Conservation (phyloP, 2,329 filamentous ascomycete species). For the Aspergillus aculeatinus region DNA sequence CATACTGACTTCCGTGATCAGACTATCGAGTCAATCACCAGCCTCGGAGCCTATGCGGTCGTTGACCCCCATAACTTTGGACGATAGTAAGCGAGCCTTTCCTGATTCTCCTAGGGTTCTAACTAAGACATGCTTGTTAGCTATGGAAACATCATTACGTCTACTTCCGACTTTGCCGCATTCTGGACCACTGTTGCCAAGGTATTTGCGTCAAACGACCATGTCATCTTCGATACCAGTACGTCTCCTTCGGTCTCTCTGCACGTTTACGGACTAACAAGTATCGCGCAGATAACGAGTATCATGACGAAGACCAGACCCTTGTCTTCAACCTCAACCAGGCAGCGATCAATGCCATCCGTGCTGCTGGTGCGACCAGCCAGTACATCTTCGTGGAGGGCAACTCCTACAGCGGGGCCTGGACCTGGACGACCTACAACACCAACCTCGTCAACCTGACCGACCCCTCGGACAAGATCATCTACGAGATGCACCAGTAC, state of each 20-base stretch:
- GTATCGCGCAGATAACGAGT: slow-evolving; percentile 57
- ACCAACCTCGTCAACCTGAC: slow-evolving; percentile 49
- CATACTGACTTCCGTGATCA: slow-evolving; percentile 6
- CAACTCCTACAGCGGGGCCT: slow-evolving; percentile 49
- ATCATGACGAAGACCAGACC: slow-evolving; percentile 60
- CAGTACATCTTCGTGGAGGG: slow-evolving; percentile 62
- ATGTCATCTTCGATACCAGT: slow-evolving; percentile 63
- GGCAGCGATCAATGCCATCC: slow-evolving; percentile 62
- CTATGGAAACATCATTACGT: slow-evolving; percentile 29
- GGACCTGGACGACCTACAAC: slow-evolving; percentile 49
- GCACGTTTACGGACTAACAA: neutral
- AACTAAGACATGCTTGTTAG: neutral
- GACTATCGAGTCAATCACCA: slow-evolving; percentile 40
- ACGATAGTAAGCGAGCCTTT: slow-evolving; percentile 27
- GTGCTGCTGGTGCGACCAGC: slow-evolving; percentile 55
- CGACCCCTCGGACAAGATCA: slow-evolving; percentile 54
- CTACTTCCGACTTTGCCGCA: slow-evolving; percentile 53
- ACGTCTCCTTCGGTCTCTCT: neutral
- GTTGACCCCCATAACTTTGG: slow-evolving; percentile 64
- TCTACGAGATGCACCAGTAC: slow-evolving; percentile 65
- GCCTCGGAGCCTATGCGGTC: slow-evolving; percentile 53
- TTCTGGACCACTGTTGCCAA: slow-evolving; percentile 60
- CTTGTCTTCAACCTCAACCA: slow-evolving; percentile 63
- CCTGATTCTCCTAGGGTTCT: neutral
- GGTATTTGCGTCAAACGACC: slow-evolving; percentile 54